A percentile compares a stretch with the other conserved stretches of the same genome.
These are phyloP conservation scores for Arachis hypogaea DNA, from an alignment of 306 rosid genomes.

Conservation along the genomic window DNA sequence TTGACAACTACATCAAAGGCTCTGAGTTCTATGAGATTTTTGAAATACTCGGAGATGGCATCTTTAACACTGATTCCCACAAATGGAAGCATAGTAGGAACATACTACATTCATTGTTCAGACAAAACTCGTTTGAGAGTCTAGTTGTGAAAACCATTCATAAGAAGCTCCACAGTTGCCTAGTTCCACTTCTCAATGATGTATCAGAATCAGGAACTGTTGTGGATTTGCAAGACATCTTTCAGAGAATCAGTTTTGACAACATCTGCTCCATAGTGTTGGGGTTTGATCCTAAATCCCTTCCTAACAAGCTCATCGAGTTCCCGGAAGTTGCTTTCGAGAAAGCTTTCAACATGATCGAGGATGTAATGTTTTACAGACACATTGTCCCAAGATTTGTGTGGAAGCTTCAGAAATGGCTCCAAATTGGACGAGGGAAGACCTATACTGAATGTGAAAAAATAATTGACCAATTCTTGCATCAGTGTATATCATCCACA, in stretches of 20 bases:
- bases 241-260: slow-evolving; percentile 22
- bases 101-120: slow-evolving; percentile 2
- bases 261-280: background rate
- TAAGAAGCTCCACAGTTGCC: background rate
- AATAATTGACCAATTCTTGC: background rate
- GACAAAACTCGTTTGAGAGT: background rate
- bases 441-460: background rate
- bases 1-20: slow-evolving; percentile 29
- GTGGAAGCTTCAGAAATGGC: slow-evolving; percentile 23
- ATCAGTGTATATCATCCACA: background rate
- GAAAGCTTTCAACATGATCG: background rate
- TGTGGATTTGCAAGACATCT: slow-evolving; percentile 3
- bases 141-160: background rate
- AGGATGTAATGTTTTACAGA: background rate
- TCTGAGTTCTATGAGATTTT: slow-evolving; percentile 1
- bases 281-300: slow-evolving; percentile 1
- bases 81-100: slow-evolving; percentile 1
- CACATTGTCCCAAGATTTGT: slow-evolving; percentile 3
- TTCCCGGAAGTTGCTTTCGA: background rate
- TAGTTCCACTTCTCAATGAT: background rate
- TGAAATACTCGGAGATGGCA: slow-evolving; percentile 24
- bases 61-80: slow-evolving; percentile 2
- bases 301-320: background rate
- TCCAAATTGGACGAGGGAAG: slow-evolving; percentile 21
- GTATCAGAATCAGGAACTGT: background rate